Conservation (phyloP, 1,284 basidiomycete species). For the Puccinia horiana region DNA sequence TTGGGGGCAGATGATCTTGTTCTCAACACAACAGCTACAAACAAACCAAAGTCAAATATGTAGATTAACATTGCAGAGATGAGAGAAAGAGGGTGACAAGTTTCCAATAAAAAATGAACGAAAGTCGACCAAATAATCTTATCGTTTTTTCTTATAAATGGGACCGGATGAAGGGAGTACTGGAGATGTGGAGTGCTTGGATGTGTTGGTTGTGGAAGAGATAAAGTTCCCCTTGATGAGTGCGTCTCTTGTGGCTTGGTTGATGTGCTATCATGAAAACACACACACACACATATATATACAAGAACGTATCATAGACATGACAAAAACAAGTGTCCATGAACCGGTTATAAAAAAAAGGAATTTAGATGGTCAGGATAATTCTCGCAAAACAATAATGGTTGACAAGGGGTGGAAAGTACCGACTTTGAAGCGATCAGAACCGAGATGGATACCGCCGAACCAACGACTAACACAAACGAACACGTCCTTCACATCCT, state of each 20-base stretch:
- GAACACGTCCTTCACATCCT: slow-evolving; percentile 66
- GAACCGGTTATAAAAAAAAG: not conserved
- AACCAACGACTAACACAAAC: slow-evolving; percentile 69
- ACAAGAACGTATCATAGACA: not conserved
- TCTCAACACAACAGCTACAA: no score
- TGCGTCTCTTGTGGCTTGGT: slow-evolving; percentile 81
- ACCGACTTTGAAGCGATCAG: slow-evolving; percentile 75
- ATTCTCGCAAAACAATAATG: not conserved
- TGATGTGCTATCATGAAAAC: slow-evolving; percentile 70
- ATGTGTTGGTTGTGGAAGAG: not conserved
- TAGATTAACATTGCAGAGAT: no score
- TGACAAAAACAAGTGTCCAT: not conserved
- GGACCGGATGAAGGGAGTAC: not conserved
- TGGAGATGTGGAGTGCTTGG: not conserved
- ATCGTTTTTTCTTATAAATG: no score
- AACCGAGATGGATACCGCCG: slow-evolving; percentile 69
- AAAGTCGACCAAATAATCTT: no score
- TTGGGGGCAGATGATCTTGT: no score
- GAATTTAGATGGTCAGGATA: not conserved
- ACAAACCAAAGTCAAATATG: no score
- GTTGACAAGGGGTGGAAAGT: not conserved
- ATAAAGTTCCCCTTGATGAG: slow-evolving; percentile 75
- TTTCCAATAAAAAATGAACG: no score
- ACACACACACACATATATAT: not conserved
- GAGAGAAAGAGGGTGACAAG: no score